A percentile compares a stretch with the other conserved stretches of the same genome.
Evolutionary conservation across 2,329 filamentous ascomycete genomes (phyloP).

Genomic region (Periconia digitata): DNA sequence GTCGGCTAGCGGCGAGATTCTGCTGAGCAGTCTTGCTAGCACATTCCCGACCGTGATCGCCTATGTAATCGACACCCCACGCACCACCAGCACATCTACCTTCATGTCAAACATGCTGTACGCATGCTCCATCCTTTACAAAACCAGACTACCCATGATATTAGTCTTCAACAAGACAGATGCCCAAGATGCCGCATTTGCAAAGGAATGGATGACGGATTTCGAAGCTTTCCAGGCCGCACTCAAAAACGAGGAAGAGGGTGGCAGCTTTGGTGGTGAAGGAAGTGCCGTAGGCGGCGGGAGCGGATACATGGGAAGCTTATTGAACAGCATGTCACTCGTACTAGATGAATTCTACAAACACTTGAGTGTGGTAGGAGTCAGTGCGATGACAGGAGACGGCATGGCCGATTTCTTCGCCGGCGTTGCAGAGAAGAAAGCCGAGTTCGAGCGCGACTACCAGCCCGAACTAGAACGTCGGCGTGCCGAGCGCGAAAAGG

Average conservation of each 20-base stretch:
- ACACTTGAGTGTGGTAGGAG: conserved; percentile 87
- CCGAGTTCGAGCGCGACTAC: conserved; percentile 89
- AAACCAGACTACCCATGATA: conserved; percentile 98
- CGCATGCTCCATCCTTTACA: conserved; percentile 97
- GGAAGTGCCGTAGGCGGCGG: conserved; percentile 61
- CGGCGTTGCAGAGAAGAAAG: conserved; percentile 81
- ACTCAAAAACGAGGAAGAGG: conserved; percentile 75
- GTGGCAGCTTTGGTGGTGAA: conserved; percentile 75
- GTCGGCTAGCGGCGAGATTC: conserved; percentile 92
- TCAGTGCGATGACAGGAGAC: conserved; percentile 88
- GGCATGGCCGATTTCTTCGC: conserved; percentile 93
- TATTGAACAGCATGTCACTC: conserved; percentile 96
- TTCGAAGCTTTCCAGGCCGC: conserved; percentile 95
- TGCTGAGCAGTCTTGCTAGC: conserved; percentile 88
- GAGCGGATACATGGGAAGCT: conserved; percentile 92
- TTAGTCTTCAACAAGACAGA: conserved; percentile 99
- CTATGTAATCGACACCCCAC: conserved; percentile 95
- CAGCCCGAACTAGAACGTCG: conserved; percentile 85
- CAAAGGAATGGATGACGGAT: conserved; percentile 99
- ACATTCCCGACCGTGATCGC: conserved; percentile 96
- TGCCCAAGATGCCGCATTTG: conserved; percentile 85
- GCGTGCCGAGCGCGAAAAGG: conserved; percentile 71
- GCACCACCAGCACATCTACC: conserved; percentile 87
- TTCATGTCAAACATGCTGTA: conserved; percentile 99
- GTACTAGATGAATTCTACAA: conserved; percentile 98